Evolutionary conservation across 2,329 filamentous ascomycete species (phyloP).

Genomic region (Penicillium palitans): DNA sequence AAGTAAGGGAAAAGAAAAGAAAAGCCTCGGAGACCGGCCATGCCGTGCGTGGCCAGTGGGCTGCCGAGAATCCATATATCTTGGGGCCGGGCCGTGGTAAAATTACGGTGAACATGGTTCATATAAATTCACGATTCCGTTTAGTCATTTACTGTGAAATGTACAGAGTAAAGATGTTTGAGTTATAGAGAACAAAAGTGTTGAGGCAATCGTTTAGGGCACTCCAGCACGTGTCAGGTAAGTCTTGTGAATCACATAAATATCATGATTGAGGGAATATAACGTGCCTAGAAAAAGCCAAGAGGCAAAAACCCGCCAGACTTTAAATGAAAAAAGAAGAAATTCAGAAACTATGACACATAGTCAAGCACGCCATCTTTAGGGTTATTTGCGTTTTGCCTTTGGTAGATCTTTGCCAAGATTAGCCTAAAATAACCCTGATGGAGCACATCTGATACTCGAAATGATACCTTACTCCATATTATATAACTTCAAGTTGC

Average conservation of each 20-base stretch:
- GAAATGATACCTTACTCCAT: neutral
- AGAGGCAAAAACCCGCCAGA: neutral
- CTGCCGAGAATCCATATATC: neutral
- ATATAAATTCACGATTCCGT: neutral
- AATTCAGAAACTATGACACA: slow-evolving; percentile 3
- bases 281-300: neutral
- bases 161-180: neutral
- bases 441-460: neutral
- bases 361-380: slow-evolving; percentile 8
- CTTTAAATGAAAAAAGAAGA: neutral
- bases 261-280: neutral
- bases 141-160: neutral
- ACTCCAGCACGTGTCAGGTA: neutral
- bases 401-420: neutral
- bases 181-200: neutral
- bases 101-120: neutral
- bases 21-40: neutral
- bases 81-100: neutral
- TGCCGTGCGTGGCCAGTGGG: neutral
- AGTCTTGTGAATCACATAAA: too few relatives aligned
- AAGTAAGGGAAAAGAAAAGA: neutral
- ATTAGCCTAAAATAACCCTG: neutral
- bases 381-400: neutral
- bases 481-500: neutral
- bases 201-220: neutral